Conservation (phyloP, 2,329 filamentous ascomycete species). For the Akanthomyces uredinophilus region DNA sequence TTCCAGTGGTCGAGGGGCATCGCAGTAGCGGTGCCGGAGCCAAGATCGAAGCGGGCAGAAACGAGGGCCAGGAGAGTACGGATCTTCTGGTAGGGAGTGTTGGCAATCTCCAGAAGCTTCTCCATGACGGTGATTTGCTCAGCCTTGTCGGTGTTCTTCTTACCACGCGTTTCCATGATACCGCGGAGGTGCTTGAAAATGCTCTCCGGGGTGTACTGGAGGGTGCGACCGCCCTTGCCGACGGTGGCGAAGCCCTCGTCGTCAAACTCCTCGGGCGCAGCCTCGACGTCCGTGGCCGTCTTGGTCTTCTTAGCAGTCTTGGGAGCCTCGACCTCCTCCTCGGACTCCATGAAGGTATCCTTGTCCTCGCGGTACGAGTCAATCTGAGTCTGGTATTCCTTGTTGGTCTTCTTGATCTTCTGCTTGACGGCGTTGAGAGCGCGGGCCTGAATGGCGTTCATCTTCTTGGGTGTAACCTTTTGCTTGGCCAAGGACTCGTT, state of each 20-base stretch:
- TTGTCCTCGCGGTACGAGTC: constrained; percentile 82
- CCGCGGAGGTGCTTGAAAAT: constrained; percentile 94
- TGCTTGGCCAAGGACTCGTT: constrained; percentile 92
- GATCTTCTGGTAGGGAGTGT: constrained; percentile 88
- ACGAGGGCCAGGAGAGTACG: constrained; percentile 87
- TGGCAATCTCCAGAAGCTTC: constrained; percentile 84
- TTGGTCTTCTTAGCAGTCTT: constrained; percentile 44
- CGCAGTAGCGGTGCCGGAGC: constrained; percentile 67
- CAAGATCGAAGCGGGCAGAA: constrained; percentile 90
- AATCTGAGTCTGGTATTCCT: constrained; percentile 84
- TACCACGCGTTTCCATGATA: constrained; percentile 92
- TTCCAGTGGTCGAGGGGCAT: constrained; percentile 99
- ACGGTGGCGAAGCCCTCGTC: constrained; percentile 88
- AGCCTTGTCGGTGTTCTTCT: constrained; percentile 94
- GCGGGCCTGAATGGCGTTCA: constrained; percentile 93
- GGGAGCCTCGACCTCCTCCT: constrained; percentile 51
- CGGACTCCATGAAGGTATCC: constrained; percentile 81
- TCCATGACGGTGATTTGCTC: constrained; percentile 99
- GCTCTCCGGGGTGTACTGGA: constrained; percentile 92
- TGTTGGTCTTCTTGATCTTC: constrained; percentile 97
- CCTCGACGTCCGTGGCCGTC: constrained; percentile 40
- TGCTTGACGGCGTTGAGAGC: constrained; percentile 96
- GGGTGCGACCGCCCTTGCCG: constrained; percentile 78
- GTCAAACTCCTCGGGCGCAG: constrained; percentile 53
- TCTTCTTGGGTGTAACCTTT: constrained; percentile 95